Percentiles rank a stretch among this genome's conserved stretches.
Conservation (phyloP, 805 yeast species). For the Metschnikowia lochheadii region DNA sequence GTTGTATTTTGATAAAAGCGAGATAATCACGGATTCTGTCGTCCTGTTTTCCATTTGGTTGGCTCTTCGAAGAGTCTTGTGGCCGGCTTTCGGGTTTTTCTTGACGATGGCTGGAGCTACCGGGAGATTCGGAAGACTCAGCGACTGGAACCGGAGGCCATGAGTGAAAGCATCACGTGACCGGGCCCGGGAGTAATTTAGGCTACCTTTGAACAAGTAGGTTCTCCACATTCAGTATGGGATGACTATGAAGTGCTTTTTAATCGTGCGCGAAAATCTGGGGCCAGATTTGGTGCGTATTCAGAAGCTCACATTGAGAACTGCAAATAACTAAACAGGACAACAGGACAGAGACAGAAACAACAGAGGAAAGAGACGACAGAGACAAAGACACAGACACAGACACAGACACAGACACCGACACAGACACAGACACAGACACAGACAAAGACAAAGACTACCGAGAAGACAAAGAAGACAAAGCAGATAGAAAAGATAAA, state of each 20-base stretch:
- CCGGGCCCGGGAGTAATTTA: neutral
- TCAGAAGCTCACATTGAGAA: neutral
- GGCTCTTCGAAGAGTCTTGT: conserved; percentile 16
- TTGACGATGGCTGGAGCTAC: conserved; percentile 1
- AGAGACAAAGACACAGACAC: no score
- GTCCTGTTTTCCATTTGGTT: conserved; percentile 23
- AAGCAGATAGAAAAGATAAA: no score
- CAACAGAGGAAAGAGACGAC: no score
- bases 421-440: no score
- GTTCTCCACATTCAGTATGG: neutral
- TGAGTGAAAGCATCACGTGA: neutral
- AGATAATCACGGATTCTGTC: conserved; percentile 14
- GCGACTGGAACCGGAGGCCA: neutral
- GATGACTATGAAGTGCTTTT: neutral
- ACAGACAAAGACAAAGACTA: no score
- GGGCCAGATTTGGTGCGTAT: neutral
- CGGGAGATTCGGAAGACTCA: neutral
- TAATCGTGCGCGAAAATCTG: neutral
- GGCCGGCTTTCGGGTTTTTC: conserved; percentile 7
- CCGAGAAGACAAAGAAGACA: no score
- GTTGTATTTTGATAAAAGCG: conserved; percentile 15
- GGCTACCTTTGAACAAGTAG: neutral
- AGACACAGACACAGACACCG: no score
- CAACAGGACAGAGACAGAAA: no score
- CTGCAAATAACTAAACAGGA: no score